A percentile compares a stretch with the other conserved stretches of the same genome.
Conservation (phyloP, 305 asterid species). For the Solanum hybrid region DNA sequence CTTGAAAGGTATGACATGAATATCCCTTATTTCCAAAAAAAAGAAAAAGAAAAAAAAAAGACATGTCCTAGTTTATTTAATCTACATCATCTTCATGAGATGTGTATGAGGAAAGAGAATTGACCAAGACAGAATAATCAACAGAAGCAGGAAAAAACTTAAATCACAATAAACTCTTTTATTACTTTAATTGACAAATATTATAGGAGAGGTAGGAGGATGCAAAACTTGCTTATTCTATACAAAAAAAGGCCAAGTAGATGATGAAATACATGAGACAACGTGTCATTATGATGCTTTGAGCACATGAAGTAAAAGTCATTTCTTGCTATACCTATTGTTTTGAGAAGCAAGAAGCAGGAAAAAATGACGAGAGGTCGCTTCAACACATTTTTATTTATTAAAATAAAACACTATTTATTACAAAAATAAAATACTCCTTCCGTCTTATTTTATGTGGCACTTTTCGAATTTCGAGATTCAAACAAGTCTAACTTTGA, state of each 20-base stretch:
- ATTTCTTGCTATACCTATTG: neutral
- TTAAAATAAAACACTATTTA: neutral
- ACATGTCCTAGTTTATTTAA: too few relatives aligned
- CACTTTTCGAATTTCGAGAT: too few relatives aligned
- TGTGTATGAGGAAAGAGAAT: neutral
- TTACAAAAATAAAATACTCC: too few relatives aligned
- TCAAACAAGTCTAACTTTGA: too few relatives aligned
- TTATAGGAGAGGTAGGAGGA: neutral
- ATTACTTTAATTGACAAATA: neutral
- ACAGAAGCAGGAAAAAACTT: neutral
- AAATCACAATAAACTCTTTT: too few relatives aligned
- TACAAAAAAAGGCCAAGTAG: neutral
- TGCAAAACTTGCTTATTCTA: too few relatives aligned
- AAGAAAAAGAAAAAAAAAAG: too few relatives aligned
- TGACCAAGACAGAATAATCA: neutral
- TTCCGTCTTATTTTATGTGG: too few relatives aligned
- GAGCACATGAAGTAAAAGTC: neutral
- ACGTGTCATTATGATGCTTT: neutral
- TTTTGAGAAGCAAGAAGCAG: neutral
- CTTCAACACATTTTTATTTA: neutral
- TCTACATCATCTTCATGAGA: neutral
- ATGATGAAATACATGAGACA: neutral
- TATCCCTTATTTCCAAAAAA: too few relatives aligned
- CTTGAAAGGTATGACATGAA: neutral
- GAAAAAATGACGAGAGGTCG: too few relatives aligned